Evolutionary conservation across 2,329 filamentous ascomycete species (phyloP).

Genomic region (Aspergillus hortae): DNA sequence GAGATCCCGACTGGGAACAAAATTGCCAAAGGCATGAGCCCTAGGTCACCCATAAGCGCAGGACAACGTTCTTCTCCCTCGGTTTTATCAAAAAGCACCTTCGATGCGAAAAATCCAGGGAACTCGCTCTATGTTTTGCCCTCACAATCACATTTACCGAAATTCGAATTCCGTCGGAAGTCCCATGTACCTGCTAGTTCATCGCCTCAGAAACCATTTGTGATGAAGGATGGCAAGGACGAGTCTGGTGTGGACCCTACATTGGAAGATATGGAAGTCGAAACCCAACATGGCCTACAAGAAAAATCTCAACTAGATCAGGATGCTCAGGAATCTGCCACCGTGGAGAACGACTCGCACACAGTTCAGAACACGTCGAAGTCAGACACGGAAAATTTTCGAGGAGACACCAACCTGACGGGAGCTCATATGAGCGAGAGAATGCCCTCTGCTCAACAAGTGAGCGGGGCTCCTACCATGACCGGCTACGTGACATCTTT

Average conservation of each 20-base stretch:
- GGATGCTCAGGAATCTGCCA: conserved; percentile 1
- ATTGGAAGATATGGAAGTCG: background rate
- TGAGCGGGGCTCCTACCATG: conserved; percentile 24
- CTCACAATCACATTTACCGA: conserved; percentile 36
- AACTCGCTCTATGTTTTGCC: conserved; percentile 29
- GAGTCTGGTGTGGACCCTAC: background rate
- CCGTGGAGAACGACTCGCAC: conserved; percentile 14
- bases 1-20: too few relatives aligned
- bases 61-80: background rate
- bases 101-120: conserved; percentile 5
- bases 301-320: background rate
- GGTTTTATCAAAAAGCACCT: background rate
- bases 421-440: conserved; percentile 23
- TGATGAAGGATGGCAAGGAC: background rate
- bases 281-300: background rate
- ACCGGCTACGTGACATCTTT: conserved; percentile 35
- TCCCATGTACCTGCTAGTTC: conserved; percentile 9
- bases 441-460: conserved; percentile 37
- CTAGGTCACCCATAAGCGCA: background rate
- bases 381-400: conserved; percentile 8
- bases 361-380: conserved; percentile 13
- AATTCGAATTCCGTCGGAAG: conserved; percentile 36
- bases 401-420: conserved; percentile 6
- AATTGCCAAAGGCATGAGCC: background rate
- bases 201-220: conserved; percentile 3